Conservation (phyloP, 106 monocot species). For the Allium fistulosum region DNA sequence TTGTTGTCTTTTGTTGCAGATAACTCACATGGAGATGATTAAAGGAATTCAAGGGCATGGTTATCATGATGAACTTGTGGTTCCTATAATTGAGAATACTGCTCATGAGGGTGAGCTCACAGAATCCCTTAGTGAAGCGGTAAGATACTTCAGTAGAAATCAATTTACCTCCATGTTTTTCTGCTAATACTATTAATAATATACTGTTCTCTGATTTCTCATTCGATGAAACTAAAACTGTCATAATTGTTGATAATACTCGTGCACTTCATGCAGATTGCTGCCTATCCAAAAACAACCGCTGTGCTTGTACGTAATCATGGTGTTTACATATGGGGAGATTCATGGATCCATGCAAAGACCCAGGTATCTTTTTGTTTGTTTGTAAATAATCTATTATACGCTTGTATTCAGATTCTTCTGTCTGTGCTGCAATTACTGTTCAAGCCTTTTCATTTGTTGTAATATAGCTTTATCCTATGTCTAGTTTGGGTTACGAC, state of each 20-base stretch:
- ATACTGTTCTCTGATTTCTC: not conserved
- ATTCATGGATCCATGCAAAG: conserved; percentile 94
- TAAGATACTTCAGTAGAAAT: conserved; percentile 8
- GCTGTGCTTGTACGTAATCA: conserved; percentile 98
- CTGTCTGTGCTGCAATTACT: too few relatives aligned
- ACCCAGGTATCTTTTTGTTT: conserved; percentile 63
- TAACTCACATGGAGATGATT: conserved; percentile 99
- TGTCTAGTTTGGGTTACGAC: too few relatives aligned
- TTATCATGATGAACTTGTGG: conserved; percentile 83
- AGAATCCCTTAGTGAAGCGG: conserved; percentile 82
- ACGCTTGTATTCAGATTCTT: not conserved
- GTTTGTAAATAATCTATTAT: not conserved
- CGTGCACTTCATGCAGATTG: conserved; percentile 40
- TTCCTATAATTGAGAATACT: conserved; percentile 97
- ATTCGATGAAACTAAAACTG: too few relatives aligned
- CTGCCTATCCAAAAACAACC: conserved; percentile 81
- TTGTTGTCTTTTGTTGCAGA: conserved; percentile 38
- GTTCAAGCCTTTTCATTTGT: too few relatives aligned
- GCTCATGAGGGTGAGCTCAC: conserved; percentile 88
- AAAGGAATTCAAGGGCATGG: conserved; percentile 98
- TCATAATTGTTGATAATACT: too few relatives aligned
- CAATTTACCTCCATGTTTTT: not conserved
- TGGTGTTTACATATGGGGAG: conserved; percentile 95
- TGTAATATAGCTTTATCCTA: too few relatives aligned
- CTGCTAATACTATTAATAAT: not conserved